These are phyloP conservation scores for Heterobasidion occidentale DNA, from an alignment of 1,284 basidiomycete species.

Conservation along the genomic window DNA sequence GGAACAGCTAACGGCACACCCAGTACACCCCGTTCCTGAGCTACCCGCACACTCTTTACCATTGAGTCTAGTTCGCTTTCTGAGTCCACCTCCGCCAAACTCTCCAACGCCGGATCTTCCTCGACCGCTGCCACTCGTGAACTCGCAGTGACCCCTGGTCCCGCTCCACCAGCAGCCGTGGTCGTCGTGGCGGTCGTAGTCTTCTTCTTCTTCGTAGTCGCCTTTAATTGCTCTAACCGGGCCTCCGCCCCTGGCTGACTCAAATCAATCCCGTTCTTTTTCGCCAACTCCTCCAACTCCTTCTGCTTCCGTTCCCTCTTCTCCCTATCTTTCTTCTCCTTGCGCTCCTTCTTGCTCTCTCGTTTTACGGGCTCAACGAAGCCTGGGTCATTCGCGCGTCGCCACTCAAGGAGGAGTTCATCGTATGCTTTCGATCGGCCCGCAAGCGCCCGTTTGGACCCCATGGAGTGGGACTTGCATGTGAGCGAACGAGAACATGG, in stretches of 20 bases:
- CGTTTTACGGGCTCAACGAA: slow-evolving; percentile 89
- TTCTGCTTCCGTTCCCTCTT: slow-evolving; percentile 67
- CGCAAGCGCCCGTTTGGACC: slow-evolving; percentile 87
- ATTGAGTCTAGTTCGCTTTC: slow-evolving; percentile 62
- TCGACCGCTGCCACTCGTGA: slow-evolving; percentile 34
- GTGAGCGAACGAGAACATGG: slow-evolving; percentile 96
- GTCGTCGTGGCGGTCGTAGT: slow-evolving; percentile 27
- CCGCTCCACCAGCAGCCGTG: slow-evolving; percentile 15
- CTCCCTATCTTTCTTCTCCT: slow-evolving; percentile 71
- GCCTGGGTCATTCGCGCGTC: slow-evolving; percentile 86
- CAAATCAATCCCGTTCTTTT: slow-evolving; percentile 34
- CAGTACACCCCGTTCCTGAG: slow-evolving; percentile 43
- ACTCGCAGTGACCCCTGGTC: slow-evolving; percentile 2
- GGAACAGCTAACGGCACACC: slow-evolving; percentile 43
- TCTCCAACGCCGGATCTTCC: slow-evolving; percentile 40
- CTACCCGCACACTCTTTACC: slow-evolving; percentile 43
- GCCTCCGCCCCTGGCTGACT: slow-evolving; percentile 24
- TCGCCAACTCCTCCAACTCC: slow-evolving; percentile 57
- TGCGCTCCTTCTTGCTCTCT: slow-evolving; percentile 75
- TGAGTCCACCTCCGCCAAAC: slow-evolving; percentile 74
- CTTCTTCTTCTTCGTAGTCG: slow-evolving; percentile 45
- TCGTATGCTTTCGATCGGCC: slow-evolving; percentile 86
- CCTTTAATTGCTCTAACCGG: slow-evolving; percentile 29
- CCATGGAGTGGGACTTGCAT: slow-evolving; percentile 98
- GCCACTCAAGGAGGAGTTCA: slow-evolving; percentile 87